A percentile compares a stretch with the other conserved stretches of the same genome.
Conservation (phyloP, 495 filamentous ascomycete genomes). For the Talaromyces stipitatus region DNA sequence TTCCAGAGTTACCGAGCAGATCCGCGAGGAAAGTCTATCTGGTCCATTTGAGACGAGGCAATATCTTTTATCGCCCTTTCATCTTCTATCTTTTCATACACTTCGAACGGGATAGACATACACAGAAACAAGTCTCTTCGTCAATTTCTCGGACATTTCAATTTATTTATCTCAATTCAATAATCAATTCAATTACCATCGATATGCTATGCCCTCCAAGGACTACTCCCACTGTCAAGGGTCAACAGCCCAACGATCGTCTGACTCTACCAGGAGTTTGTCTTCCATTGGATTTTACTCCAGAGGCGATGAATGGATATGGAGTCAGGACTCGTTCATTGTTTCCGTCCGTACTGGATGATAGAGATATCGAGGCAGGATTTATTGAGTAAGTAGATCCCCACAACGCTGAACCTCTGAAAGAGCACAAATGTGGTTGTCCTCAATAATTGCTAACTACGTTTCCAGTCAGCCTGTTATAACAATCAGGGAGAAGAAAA, state of each 20-base stretch:
- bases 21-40: conserved; percentile 1
- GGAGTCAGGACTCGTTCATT: conserved; percentile 16
- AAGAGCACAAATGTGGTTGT: not conserved
- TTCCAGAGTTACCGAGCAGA: not conserved
- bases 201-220: not conserved
- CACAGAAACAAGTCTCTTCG: not conserved
- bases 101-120: not conserved
- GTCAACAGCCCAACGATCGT: not conserved
- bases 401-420: not conserved
- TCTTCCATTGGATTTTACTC: conserved; percentile 28
- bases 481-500: conserved; percentile 28
- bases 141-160: not conserved
- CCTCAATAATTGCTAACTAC: not conserved
- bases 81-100: not conserved
- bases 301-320: conserved; percentile 9
- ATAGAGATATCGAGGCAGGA: conserved; percentile 26
- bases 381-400: conserved; percentile 21
- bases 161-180: not conserved
- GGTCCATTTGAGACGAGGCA: not conserved
- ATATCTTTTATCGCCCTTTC: not conserved
- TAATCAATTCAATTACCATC: not conserved
- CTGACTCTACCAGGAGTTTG: conserved; percentile 32
- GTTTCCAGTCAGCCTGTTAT: conserved; percentile 3
- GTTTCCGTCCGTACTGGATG: conserved; percentile 24
- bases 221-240: not conserved